Evolutionary conservation across 176 grass and related monocot genomes (phyloP).

Genomic region (Tuctoria greenei): DNA sequence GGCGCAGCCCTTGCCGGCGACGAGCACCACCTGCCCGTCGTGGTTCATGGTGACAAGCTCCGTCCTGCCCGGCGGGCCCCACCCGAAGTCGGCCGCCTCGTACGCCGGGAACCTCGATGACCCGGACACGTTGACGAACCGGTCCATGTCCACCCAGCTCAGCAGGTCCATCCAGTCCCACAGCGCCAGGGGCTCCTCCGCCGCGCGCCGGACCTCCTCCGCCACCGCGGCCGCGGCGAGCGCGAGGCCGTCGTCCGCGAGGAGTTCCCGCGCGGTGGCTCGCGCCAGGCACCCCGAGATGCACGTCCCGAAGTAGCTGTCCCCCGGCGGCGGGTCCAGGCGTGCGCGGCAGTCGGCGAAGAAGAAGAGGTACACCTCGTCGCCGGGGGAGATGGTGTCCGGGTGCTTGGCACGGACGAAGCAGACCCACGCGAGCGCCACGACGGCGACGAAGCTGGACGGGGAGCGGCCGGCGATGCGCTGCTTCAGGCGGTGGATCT

Average conservation of each 20-base stretch:
- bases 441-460: constrained; percentile 36
- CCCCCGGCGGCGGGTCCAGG: constrained; percentile 29
- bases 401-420: constrained; percentile 29
- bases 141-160: not conserved
- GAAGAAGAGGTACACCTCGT: constrained; percentile 45
- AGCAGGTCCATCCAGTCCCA: constrained; percentile 18
- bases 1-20: not conserved
- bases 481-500: constrained; percentile 41
- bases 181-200: constrained; percentile 24
- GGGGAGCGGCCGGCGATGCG: not conserved
- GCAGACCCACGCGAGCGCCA: constrained; percentile 33
- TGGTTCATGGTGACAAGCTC: constrained; percentile 47
- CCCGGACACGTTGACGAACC: constrained; percentile 20
- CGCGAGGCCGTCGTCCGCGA: not conserved
- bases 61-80: constrained; percentile 33
- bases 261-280: constrained; percentile 14
- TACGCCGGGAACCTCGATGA: constrained; percentile 49
- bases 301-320: constrained; percentile 49
- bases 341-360: constrained; percentile 44
- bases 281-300: constrained; percentile 13
- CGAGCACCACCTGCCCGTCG: constrained; percentile 37
- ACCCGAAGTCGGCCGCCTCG: constrained; percentile 43
- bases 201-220: constrained; percentile 4
- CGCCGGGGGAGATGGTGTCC: not conserved
- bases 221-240: not conserved